Evolutionary conservation across 306 rosid genomes (phyloP).

Genomic region (Medicago arabica): DNA sequence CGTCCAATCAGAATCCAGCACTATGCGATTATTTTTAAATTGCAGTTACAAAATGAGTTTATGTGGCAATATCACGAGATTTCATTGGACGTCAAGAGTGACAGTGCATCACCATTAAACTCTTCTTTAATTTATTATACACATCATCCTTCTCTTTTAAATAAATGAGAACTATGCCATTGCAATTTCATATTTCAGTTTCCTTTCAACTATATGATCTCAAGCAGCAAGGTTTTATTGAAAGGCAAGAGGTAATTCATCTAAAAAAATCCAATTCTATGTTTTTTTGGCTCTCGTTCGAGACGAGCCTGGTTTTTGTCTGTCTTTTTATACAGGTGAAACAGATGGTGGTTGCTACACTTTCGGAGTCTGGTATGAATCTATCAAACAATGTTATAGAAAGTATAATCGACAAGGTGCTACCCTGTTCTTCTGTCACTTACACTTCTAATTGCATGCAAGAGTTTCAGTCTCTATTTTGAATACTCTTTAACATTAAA

Average conservation of each 20-base stretch:
- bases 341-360: slow-evolving; percentile 99
- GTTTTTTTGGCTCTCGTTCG: slow-evolving; percentile 6
- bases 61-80: no score
- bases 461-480: background rate
- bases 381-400: slow-evolving; percentile 95
- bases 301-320: slow-evolving; percentile 5
- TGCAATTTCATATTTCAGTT: slow-evolving; percentile 62
- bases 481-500: slow-evolving; percentile 3
- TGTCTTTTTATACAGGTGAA: slow-evolving; percentile 66
- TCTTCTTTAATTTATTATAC: slow-evolving; percentile 10
- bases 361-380: slow-evolving; percentile 99
- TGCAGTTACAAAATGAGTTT: no score
- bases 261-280: slow-evolving; percentile 3
- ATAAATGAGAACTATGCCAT: slow-evolving; percentile 13
- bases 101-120: no score
- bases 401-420: slow-evolving; percentile 97
- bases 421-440: slow-evolving; percentile 27
- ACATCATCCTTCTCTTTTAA: slow-evolving; percentile 2
- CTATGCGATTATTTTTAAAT: no score
- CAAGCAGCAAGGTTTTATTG: slow-evolving; percentile 97
- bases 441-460: background rate
- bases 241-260: slow-evolving; percentile 92
- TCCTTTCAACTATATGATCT: slow-evolving; percentile 97
- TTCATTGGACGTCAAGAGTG: no score
- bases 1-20: no score